Percentiles rank a stretch among this genome's conserved stretches.
phyloP scores from a whole-genome alignment of 106 monocot genomes.

The Narthecium ossifragum region DNA sequence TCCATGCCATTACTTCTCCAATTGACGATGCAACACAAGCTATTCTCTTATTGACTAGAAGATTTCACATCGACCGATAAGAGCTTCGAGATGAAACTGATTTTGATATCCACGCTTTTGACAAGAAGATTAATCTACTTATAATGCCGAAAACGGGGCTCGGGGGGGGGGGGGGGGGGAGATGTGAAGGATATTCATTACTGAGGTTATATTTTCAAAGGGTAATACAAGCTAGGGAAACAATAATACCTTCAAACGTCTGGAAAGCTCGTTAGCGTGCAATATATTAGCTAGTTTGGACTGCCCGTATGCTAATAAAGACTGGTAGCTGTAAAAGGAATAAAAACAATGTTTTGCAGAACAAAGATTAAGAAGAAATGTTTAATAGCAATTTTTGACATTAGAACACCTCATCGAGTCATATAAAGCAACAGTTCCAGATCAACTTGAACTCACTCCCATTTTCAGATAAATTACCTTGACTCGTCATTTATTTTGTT shows the following conservation, averaged over 20 bases:
- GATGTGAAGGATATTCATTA: too few relatives aligned
- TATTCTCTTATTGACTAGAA: too few relatives aligned
- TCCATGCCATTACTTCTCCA: too few relatives aligned
- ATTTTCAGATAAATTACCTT: background rate
- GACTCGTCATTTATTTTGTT: conserved; percentile 2
- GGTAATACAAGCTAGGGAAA: background rate
- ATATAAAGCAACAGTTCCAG: background rate
- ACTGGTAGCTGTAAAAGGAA: background rate
- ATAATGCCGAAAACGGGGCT: too few relatives aligned
- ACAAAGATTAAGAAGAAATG: too few relatives aligned
- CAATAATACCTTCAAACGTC: conserved; percentile 4
- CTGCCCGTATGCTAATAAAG: background rate
- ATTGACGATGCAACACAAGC: too few relatives aligned
- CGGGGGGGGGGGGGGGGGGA: too few relatives aligned
- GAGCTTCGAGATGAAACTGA: too few relatives aligned
- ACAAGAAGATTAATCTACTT: too few relatives aligned
- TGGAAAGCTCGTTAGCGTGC: conserved; percentile 1
- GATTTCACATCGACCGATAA: too few relatives aligned
- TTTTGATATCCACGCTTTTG: too few relatives aligned
- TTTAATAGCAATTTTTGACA: background rate
- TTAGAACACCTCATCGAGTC: background rate
- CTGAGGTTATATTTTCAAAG: background rate
- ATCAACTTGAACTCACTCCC: background rate
- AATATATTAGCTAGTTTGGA: conserved; percentile 6
- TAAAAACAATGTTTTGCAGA: background rate